Conservation (phyloP, 1,139 yeast species). For the Nakaseomyces sp. region DNA sequence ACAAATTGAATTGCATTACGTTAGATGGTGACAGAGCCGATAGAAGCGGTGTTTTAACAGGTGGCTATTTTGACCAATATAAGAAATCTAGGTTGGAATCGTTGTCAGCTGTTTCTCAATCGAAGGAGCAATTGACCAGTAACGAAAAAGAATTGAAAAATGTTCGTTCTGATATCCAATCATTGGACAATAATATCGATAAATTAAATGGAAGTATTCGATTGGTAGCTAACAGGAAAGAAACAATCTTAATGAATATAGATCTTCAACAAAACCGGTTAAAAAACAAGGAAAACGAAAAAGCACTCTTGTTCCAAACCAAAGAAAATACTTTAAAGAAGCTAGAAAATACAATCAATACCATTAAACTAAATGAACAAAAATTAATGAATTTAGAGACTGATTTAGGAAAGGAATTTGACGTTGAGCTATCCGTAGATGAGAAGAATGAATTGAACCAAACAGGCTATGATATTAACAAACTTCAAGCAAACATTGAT, state of each 20-base stretch:
- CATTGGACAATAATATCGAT: conserved; percentile 40
- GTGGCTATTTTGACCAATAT: conserved; percentile 70
- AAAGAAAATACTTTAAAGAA: conserved; percentile 38
- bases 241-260: conserved; percentile 34
- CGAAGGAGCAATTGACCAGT: conserved; percentile 41
- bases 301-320: conserved; percentile 17
- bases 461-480: conserved; percentile 36
- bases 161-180: conserved; percentile 34
- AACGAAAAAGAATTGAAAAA: conserved; percentile 34
- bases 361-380: conserved; percentile 14
- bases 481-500: conserved; percentile 38
- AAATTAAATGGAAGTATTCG: conserved; percentile 42
- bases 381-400: conserved; percentile 36
- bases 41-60: conserved; percentile 72
- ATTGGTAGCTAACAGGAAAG: conserved; percentile 36
- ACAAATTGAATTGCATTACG: conserved; percentile 69
- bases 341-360: conserved; percentile 18
- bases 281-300: conserved; percentile 33
- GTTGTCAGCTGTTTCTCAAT: conserved; percentile 45
- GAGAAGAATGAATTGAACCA: conserved; percentile 39
- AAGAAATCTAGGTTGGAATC: conserved; percentile 62
- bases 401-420: conserved; percentile 51
- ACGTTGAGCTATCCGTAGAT: conserved; percentile 41
- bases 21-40: conserved; percentile 89
- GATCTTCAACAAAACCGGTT: conserved; percentile 38